Conservation (phyloP, 305 asterid genomes). For the Caryopteris hybrid region DNA sequence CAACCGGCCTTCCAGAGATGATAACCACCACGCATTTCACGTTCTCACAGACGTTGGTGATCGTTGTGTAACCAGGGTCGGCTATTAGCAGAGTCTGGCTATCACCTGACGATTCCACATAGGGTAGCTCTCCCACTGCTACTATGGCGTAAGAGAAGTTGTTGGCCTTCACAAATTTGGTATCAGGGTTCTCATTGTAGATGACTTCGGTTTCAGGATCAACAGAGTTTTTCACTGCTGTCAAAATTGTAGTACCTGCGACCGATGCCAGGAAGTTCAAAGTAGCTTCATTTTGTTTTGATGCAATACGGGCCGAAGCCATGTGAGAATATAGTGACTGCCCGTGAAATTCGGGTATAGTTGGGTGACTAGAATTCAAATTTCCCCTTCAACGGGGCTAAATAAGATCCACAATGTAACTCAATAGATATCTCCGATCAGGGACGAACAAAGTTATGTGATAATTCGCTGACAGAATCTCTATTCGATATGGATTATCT, state of each 20-base stretch:
- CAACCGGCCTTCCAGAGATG: constrained; percentile 63
- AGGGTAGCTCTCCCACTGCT: constrained; percentile 60
- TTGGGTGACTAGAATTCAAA: no score
- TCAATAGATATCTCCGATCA: no score
- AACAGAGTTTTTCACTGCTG: constrained; percentile 43
- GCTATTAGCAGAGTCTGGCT: constrained; percentile 37
- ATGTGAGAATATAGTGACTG: no score
- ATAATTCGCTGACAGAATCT: no score
- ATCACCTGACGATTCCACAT: constrained; percentile 43
- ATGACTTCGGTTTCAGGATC: constrained; percentile 43
- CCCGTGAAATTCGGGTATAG: no score
- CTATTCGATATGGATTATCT: no score
- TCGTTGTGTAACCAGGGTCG: constrained; percentile 36
- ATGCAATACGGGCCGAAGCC: no score
- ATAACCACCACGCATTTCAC: constrained; percentile 53
- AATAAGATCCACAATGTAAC: no score
- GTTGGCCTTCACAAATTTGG: constrained; percentile 30
- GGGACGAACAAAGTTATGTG: no score
- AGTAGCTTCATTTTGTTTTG: background rate
- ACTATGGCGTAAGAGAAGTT: constrained; percentile 54
- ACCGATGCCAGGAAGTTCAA: background rate
- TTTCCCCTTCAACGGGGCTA: no score
- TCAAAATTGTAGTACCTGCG: constrained; percentile 55
- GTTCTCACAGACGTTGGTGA: constrained; percentile 38
- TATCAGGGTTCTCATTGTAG: constrained; percentile 35